Evolutionary conservation across 257 asterid genomes (phyloP).

Genomic region (Scutellaria barbata): DNA sequence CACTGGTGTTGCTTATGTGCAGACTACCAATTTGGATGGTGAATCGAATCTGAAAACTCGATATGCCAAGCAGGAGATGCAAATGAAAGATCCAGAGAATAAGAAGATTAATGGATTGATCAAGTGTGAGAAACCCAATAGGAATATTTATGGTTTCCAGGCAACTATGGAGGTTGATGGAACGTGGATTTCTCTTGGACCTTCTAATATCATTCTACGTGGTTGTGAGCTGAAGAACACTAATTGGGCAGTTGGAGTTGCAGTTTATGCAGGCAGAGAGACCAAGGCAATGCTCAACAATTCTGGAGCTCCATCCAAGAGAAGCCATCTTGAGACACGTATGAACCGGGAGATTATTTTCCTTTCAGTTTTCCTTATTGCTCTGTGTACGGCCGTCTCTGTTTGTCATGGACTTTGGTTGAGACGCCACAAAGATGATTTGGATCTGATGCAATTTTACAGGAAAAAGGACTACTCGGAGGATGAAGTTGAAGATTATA

Average conservation of each 20-base stretch:
- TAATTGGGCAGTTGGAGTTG: conserved; percentile 82
- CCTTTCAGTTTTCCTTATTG: conserved; percentile 77
- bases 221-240: conserved; percentile 99
- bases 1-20: conserved; percentile 92
- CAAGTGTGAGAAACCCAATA: conserved; percentile 92
- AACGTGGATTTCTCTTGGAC: conserved; percentile 88
- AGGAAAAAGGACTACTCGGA: conserved; percentile 71
- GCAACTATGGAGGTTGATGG: conserved; percentile 93
- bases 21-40: conserved; percentile 95
- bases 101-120: conserved; percentile 64
- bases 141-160: conserved; percentile 92
- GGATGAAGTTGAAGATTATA: conserved; percentile 52
- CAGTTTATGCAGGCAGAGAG: conserved; percentile 88
- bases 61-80: conserved; percentile 95
- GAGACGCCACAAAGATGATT: conserved; percentile 69
- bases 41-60: conserved; percentile 96
- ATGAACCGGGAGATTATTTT: conserved; percentile 84
- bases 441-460: conserved; percentile 76
- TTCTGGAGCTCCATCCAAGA: conserved; percentile 96
- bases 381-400: conserved; percentile 67
- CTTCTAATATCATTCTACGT: conserved; percentile 86
- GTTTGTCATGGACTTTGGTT: conserved; percentile 87
- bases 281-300: conserved; percentile 98
- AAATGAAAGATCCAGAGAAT: conserved; percentile 56
- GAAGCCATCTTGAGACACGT: conserved; percentile 85